phyloP scores from a whole-genome alignment of 176 grass and related monocot species.

The Melocanna baccifera region DNA sequence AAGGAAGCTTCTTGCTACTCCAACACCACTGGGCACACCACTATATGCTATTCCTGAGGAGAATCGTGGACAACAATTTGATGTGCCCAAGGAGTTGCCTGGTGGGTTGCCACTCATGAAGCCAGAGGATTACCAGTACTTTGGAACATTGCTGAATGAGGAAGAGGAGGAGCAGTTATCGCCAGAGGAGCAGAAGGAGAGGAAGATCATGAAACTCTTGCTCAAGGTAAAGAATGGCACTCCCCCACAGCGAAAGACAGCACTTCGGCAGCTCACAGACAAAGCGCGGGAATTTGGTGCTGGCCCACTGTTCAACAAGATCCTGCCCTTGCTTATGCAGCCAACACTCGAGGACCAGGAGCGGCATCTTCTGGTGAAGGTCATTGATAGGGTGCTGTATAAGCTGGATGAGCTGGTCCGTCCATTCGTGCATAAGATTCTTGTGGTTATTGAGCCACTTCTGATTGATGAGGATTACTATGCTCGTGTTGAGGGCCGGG shows the following conservation, averaged over 20 bases:
- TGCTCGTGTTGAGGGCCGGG: constrained; percentile 94
- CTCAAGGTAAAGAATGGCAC: constrained; percentile 88
- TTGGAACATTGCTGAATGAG: constrained; percentile 81
- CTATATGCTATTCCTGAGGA: constrained; percentile 84
- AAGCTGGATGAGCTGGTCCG: constrained; percentile 96
- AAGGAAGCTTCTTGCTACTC: constrained; percentile 89
- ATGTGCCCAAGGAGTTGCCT: constrained; percentile 75
- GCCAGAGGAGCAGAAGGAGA: constrained; percentile 88
- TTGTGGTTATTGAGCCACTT: constrained; percentile 93
- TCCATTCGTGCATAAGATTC: constrained; percentile 97
- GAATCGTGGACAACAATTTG: constrained; percentile 92
- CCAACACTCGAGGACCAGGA: constrained; percentile 95
- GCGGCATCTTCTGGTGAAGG: constrained; percentile 93
- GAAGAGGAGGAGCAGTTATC: constrained; percentile 91
- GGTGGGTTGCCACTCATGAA: constrained; percentile 89
- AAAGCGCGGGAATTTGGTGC: constrained; percentile 89
- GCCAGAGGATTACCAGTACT: constrained; percentile 97
- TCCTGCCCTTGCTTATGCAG: constrained; percentile 93
- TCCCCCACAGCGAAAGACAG: constrained; percentile 87
- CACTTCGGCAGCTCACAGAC: constrained; percentile 85
- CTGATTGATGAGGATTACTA: constrained; percentile 99
- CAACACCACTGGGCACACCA: constrained; percentile 78
- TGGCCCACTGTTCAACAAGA: constrained; percentile 94
- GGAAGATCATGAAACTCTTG: constrained; percentile 91
- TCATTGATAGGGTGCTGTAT: constrained; percentile 96